Base-by-base conservation (phyloP, 257 asterid genomes). In the Voacanga thouarsii region DNA sequence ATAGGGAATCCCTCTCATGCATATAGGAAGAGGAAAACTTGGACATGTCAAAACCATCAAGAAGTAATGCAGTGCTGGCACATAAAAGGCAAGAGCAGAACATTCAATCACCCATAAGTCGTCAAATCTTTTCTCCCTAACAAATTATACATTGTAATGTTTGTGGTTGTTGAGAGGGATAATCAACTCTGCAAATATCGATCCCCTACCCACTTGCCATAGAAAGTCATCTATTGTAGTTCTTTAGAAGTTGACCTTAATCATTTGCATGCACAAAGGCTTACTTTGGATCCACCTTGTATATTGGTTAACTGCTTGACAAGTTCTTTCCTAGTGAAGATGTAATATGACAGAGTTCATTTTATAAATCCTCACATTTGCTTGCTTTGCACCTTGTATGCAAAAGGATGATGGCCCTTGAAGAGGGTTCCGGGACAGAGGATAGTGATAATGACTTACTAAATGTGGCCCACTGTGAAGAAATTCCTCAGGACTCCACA, bases 371-470 rank as follows among this genome's bases (percentile, higher is more conserved):
- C 72, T 66, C 28, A 57, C 30, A 69, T 47, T 47, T 68, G 50
- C 23, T 44, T 80, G 47, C 47, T 77, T 70, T 68, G 5, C 64
- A 49, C 56, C 30, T 44, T 78, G n/a, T 30, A 16, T 86, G 69
- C 72, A 43, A 44, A 75, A 92, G 97, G 94, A 78, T 94, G 90
- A 83, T 45, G 83, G 92, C 91, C 85, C 96, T 92, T 33, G 97
- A 92, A 87, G 97, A 94, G 88, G 97, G 97, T 77, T 82, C 96
- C 1, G 97, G 97, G 53, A 85, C 91, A 53, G 97, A 91, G 84
- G 89, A 91, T 49, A 84, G 79, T 44, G 98, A 92, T 39, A 49
- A 83, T 33, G 84, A 88, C 77, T 77, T 94, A 77, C 92, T 94
- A 76, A 67, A 86, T 74, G 79, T 74, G 49, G 86, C 85, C 79